phyloP scores from a whole-genome alignment of 441 rosid species.

The Geranium incanum region DNA sequence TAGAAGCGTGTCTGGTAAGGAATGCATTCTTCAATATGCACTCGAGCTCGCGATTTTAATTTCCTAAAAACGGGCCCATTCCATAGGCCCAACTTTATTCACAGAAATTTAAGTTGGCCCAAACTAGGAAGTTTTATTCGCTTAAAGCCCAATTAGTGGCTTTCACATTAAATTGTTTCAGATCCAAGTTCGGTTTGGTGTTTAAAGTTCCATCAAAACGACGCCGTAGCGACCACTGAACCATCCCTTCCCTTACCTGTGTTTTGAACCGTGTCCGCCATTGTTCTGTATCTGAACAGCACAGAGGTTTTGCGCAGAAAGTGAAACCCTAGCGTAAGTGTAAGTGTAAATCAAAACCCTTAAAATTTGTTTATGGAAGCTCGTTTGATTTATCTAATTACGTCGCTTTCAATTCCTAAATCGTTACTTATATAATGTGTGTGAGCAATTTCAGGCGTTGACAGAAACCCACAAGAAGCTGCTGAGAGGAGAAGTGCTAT shows the following conservation, averaged over 20 bases:
- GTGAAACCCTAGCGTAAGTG: not conserved
- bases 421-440: constrained; percentile 20
- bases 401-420: not conserved
- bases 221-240: not conserved
- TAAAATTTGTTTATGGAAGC: no score
- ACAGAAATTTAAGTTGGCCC: no score
- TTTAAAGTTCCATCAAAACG: not conserved
- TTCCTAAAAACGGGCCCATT: no score
- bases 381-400: not conserved
- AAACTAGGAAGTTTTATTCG: no score
- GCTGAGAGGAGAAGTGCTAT: not conserved
- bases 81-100: no score
- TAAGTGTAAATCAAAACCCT: not conserved
- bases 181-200: not conserved
- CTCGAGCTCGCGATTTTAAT: no score
- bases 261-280: not conserved
- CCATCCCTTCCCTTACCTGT: not conserved
- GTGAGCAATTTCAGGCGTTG: not conserved
- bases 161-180: no score
- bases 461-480: constrained; percentile 14
- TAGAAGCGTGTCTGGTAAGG: no score
- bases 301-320: not conserved
- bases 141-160: no score
- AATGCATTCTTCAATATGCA: no score
- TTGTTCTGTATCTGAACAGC: not conserved